These are phyloP conservation scores for Annulohypoxylon maeteangense DNA, from an alignment of 495 filamentous ascomycete species.

Conservation along the genomic window DNA sequence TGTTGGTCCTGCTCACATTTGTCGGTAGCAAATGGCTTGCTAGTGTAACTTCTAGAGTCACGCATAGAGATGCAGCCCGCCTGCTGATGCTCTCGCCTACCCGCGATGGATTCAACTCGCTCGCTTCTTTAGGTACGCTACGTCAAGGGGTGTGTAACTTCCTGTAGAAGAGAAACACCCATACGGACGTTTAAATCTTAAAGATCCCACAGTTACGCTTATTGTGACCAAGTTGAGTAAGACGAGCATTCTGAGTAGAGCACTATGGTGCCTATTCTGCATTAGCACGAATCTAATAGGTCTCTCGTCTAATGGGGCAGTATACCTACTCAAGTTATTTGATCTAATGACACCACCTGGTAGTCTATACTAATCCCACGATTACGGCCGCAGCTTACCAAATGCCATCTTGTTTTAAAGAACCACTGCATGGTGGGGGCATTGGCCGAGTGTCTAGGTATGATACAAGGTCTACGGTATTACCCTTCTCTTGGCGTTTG, in stretches of 20 bases:
- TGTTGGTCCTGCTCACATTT: conserved; percentile 1
- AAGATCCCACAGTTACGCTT: conserved; percentile 6
- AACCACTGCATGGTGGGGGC: background rate
- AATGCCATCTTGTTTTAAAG: background rate
- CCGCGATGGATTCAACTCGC: conserved; percentile 11
- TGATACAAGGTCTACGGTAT: conserved; percentile 1
- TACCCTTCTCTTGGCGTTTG: background rate
- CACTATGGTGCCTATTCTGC: conserved; percentile 2
- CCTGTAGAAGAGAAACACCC: conserved; percentile 11
- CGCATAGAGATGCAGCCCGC: conserved; percentile 20
- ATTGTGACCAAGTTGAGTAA: conserved; percentile 20
- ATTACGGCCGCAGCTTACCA: conserved; percentile 21
- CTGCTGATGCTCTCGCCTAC: conserved; percentile 13
- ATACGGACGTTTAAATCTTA: conserved; percentile 11
- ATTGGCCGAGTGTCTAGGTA: background rate
- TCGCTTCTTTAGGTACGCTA: conserved; percentile 18
- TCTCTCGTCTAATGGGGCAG: conserved; percentile 5
- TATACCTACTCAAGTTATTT: background rate
- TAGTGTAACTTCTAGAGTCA: conserved; percentile 10
- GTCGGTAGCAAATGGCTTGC: conserved; percentile 16
- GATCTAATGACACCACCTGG: conserved; percentile 9
- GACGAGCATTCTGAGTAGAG: conserved; percentile 16
- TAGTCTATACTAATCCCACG: conserved; percentile 4
- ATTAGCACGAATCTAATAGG: background rate
- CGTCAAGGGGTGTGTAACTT: conserved; percentile 18